Evolutionary conservation across 2,329 filamentous ascomycete genomes (phyloP).

Genomic region (Aureobasidium sp.): DNA sequence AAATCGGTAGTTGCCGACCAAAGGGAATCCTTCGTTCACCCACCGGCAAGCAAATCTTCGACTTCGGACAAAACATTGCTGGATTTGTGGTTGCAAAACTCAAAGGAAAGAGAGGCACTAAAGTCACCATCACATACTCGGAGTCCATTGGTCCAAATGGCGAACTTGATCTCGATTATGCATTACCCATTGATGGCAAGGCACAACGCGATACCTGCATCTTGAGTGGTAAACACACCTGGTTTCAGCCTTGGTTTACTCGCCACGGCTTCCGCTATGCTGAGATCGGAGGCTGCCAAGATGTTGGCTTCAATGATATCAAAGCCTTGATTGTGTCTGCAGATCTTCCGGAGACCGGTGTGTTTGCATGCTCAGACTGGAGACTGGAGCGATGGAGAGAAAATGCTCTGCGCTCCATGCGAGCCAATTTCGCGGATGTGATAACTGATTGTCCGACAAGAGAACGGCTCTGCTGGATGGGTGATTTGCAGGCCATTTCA

Average conservation of each 20-base stretch:
- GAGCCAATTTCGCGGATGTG: slow-evolving; percentile 1
- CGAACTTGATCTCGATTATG: neutral
- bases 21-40: slow-evolving; percentile 3
- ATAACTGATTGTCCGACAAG: slow-evolving; percentile 3
- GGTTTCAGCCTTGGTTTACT: slow-evolving; percentile 6
- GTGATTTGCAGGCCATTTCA: slow-evolving; percentile 4
- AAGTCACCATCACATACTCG: neutral
- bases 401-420: slow-evolving; percentile 8
- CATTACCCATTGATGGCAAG: neutral
- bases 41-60: slow-evolving; percentile 7
- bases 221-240: neutral
- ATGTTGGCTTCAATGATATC: slow-evolving; percentile 5
- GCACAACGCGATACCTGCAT: neutral
- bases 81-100: slow-evolving; percentile 4
- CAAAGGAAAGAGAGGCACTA: neutral
- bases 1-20: neutral
- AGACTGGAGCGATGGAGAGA: neutral
- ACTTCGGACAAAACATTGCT: slow-evolving; percentile 7
- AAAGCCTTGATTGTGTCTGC: neutral
- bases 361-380: slow-evolving; percentile 5
- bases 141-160: neutral
- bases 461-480: slow-evolving; percentile 7
- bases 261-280: slow-evolving; percentile 3
- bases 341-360: neutral
- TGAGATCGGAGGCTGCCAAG: neutral